Evolutionary conservation across 2,329 filamentous ascomycete species (phyloP).

Genomic region (Colletotrichum liriopes): DNA sequence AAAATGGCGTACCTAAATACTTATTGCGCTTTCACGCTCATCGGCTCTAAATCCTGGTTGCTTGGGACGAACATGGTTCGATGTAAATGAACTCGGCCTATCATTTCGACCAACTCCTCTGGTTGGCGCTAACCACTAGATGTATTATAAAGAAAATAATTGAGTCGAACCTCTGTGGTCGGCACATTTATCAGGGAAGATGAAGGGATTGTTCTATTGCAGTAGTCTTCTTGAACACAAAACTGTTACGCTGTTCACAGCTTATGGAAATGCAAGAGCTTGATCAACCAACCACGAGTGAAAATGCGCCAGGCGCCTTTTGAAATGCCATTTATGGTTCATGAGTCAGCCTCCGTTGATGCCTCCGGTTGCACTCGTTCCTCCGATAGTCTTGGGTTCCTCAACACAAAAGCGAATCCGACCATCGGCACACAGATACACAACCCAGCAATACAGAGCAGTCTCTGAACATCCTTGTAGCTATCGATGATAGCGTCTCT

Average conservation of each 20-base stretch:
- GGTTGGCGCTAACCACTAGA: too few relatives aligned
- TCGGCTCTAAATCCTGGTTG: neutral
- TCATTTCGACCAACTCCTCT: too few relatives aligned
- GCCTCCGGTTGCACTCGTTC: slow-evolving; percentile 35
- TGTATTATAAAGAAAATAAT: too few relatives aligned
- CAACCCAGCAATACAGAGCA: slow-evolving; percentile 44
- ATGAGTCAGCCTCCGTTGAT: neutral
- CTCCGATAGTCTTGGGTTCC: slow-evolving; percentile 44
- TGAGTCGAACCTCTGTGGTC: neutral
- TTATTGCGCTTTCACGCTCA: neutral
- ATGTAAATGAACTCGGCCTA: too few relatives aligned
- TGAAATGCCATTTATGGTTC: neutral
- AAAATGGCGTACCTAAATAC: neutral
- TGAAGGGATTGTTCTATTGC: neutral
- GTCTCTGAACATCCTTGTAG: slow-evolving; percentile 43
- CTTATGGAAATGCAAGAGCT: neutral
- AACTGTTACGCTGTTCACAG: neutral
- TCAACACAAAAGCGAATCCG: slow-evolving; percentile 42
- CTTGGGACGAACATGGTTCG: too few relatives aligned
- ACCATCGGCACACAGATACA: slow-evolving; percentile 46
- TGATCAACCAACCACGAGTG: neutral
- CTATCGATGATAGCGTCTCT: slow-evolving; percentile 43
- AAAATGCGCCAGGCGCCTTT: too few relatives aligned
- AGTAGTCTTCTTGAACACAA: neutral
- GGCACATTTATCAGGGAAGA: neutral